Conservation (phyloP, 2,329 filamentous ascomycete genomes). For the Zasmidium cellare region DNA sequence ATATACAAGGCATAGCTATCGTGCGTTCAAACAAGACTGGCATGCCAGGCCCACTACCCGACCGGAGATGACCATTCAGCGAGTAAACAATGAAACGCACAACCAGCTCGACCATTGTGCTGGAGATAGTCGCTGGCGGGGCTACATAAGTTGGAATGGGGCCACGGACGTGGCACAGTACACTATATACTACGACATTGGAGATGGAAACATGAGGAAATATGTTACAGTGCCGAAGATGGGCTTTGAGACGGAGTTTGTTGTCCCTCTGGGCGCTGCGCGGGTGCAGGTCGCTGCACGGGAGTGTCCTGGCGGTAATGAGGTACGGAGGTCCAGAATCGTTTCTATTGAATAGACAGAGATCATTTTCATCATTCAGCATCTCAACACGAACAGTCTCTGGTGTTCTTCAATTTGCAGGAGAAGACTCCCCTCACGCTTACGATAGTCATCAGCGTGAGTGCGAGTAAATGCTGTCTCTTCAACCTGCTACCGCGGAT, state of each 20-base stretch:
- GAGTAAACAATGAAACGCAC: too few species aligned
- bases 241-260: background rate
- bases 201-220: background rate
- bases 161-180: background rate
- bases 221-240: background rate
- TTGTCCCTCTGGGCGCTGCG: background rate
- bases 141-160: background rate
- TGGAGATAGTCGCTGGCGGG: too few species aligned
- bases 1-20: background rate
- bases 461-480: too few species aligned
- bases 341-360: too few species aligned
- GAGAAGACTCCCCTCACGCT: too few species aligned
- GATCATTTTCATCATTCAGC: too few species aligned
- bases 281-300: background rate
- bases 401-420: too few species aligned
- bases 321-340: constrained; percentile 6
- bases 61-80: too few species aligned
- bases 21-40: background rate
- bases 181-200: background rate
- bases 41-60: background rate
- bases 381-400: too few species aligned
- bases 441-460: too few species aligned
- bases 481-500: too few species aligned
- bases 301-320: background rate
- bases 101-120: too few species aligned